These are phyloP conservation scores for Magnaporthiopsis poae DNA, from an alignment of 2,329 filamentous ascomycete species.

Conservation along the genomic window DNA sequence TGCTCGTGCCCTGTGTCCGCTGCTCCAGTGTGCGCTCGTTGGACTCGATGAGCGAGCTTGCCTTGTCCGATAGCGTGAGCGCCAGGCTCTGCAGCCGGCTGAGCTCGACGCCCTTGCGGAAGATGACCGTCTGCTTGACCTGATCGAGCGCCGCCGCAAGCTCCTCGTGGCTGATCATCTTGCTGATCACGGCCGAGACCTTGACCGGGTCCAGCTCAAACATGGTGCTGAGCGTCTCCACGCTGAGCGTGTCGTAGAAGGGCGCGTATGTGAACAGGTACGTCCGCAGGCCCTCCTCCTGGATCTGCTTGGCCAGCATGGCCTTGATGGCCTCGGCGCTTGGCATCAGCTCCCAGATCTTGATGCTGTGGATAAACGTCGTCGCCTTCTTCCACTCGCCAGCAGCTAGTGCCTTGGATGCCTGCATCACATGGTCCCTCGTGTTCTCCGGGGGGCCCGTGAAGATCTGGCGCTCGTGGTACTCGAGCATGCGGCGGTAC, in stretches of 20 bases:
- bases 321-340: constrained; percentile 86
- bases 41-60: constrained; percentile 85
- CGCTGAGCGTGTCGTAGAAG: constrained; percentile 92
- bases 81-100: constrained; percentile 91
- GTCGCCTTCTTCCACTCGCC: constrained; percentile 98
- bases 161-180: constrained; percentile 99
- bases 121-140: constrained; percentile 93
- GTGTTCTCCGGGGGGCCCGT: constrained; percentile 98
- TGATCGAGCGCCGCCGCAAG: constrained; percentile 92
- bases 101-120: constrained; percentile 98
- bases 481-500: constrained; percentile 97
- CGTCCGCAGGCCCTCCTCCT: constrained; percentile 93
- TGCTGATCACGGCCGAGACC: constrained; percentile 89
- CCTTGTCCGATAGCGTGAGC: constrained; percentile 90
- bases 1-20: constrained; percentile 87
- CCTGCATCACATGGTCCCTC: constrained; percentile 97
- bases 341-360: constrained; percentile 98
- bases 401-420: constrained; percentile 87
- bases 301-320: constrained; percentile 96
- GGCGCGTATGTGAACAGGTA: constrained; percentile 99
- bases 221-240: constrained; percentile 79
- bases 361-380: constrained; percentile 90
- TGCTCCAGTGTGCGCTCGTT: constrained; percentile 97
- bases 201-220: constrained; percentile 88
- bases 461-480: constrained; percentile 98